Conservation (phyloP, 140 eudicot genomes). For the Bidens hawaiensis region DNA sequence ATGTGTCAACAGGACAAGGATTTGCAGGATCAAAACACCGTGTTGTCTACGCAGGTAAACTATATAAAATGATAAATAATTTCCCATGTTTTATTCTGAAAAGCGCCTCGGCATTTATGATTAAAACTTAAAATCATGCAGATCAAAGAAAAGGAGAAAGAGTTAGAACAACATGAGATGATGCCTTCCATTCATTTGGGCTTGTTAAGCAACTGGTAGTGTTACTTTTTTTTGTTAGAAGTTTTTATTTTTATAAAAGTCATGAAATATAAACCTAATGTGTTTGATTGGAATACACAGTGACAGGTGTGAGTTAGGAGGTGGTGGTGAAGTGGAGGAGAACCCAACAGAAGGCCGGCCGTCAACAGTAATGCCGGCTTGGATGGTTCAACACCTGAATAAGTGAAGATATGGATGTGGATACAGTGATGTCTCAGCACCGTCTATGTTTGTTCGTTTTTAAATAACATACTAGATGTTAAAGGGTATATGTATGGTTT, state of each 20-base stretch:
- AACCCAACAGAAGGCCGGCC: constrained; percentile 22
- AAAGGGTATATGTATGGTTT: neutral
- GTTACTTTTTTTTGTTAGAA: neutral
- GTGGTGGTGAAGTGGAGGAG: constrained; percentile 31
- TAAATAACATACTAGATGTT: neutral
- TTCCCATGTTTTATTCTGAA: neutral
- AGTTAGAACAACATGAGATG: constrained; percentile 25
- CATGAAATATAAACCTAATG: neutral
- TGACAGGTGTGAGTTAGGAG: neutral
- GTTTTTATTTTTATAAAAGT: neutral
- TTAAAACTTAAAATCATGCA: constrained; percentile 8
- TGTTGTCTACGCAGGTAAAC: constrained; percentile 55
- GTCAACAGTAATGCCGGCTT: constrained; percentile 23
- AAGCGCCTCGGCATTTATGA: no score
- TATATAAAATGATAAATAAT: neutral
- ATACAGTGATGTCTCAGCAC: neutral
- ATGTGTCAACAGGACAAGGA: constrained; percentile 58
- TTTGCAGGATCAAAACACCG: constrained; percentile 63
- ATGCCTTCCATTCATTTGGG: constrained; percentile 19
- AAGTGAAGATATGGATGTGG: constrained; percentile 8
- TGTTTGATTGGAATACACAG: constrained; percentile 8
- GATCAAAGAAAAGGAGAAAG: constrained; percentile 52
- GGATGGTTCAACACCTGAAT: constrained; percentile 33
- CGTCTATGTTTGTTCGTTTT: neutral
- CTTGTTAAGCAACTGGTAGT: constrained; percentile 20